Evolutionary conservation across 139 green algal genomes (phyloP).

Genomic region (Asterochloris erici): DNA sequence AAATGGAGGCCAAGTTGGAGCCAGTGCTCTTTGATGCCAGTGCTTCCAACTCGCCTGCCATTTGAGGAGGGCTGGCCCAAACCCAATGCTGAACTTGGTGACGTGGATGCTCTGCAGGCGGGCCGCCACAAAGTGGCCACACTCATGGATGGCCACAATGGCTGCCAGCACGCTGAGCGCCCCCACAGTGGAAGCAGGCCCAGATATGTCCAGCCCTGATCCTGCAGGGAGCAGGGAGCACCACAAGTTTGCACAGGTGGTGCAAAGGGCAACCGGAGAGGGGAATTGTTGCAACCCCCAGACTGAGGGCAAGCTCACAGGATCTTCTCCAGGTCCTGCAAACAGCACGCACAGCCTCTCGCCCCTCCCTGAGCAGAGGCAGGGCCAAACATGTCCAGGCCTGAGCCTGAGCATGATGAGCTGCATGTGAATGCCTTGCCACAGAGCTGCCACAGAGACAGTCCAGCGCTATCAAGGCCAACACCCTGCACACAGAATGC

Average conservation of each 20-base stretch:
- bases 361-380: neutral
- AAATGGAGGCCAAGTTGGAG: no score
- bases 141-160: conserved; percentile 92
- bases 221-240: neutral
- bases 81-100: conserved; percentile 93
- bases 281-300: no score
- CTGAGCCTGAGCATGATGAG: neutral
- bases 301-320: no score
- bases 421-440: neutral
- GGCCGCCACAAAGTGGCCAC: conserved; percentile 89
- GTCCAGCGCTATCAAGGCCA: no score
- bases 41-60: conserved; percentile 49
- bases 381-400: neutral
- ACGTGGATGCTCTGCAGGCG: conserved; percentile 89
- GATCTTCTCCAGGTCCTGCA: neutral
- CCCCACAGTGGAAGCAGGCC: conserved; percentile 52
- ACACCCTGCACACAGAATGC: no score
- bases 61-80: conserved; percentile 80
- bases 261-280: neutral
- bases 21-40: neutral
- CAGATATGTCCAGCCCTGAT: conserved; percentile 28
- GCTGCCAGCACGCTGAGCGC: conserved; percentile 76
- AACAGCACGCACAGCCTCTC: neutral
- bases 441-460: no score
- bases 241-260: neutral